Evolutionary conservation across 352 stramenopile species (phyloP).

Genomic region (Phytophthora megakarya): DNA sequence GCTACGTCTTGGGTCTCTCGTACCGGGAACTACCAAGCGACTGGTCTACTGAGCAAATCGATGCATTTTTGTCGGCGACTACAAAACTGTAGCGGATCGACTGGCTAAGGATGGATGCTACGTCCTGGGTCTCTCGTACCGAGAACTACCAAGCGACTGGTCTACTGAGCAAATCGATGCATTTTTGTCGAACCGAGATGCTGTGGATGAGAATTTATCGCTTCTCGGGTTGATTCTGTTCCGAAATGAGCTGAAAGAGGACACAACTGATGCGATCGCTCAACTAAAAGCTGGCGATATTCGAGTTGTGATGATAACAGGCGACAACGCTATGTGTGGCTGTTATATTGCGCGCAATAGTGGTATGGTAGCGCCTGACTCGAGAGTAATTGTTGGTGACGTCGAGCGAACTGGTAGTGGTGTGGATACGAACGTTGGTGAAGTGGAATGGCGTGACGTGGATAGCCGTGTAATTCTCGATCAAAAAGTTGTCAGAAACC

Average conservation of each 20-base stretch:
- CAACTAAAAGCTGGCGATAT: constrained; percentile 70
- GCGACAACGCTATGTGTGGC: constrained; percentile 66
- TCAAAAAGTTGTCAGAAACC: constrained; percentile 33
- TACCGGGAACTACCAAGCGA: constrained; percentile 37
- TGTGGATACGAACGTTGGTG: constrained; percentile 19
- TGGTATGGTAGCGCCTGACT: constrained; percentile 39
- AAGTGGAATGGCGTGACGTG: constrained; percentile 47
- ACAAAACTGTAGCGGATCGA: constrained; percentile 36
- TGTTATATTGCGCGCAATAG: constrained; percentile 55
- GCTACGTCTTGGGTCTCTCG: constrained; percentile 79
- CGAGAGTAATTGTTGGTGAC: constrained; percentile 48
- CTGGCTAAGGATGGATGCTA: constrained; percentile 76
- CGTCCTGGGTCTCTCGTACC: constrained; percentile 64
- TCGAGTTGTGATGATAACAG: constrained; percentile 80
- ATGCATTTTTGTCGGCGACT: constrained; percentile 60
- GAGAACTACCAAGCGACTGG: constrained; percentile 40
- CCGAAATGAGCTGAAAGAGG: constrained; percentile 79
- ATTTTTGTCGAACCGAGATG: constrained; percentile 61
- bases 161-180: constrained; percentile 41
- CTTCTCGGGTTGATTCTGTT: constrained; percentile 83
- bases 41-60: constrained; percentile 41
- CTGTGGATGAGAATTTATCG: constrained; percentile 70
- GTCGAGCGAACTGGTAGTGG: constrained; percentile 17
- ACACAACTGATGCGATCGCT: constrained; percentile 64
- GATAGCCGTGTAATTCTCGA: constrained; percentile 31